Percentiles rank a stretch among this genome's conserved stretches.
These are phyloP conservation scores for Suillus luteus DNA, from an alignment of 768 basidiomycete genomes.

Conservation along the genomic window DNA sequence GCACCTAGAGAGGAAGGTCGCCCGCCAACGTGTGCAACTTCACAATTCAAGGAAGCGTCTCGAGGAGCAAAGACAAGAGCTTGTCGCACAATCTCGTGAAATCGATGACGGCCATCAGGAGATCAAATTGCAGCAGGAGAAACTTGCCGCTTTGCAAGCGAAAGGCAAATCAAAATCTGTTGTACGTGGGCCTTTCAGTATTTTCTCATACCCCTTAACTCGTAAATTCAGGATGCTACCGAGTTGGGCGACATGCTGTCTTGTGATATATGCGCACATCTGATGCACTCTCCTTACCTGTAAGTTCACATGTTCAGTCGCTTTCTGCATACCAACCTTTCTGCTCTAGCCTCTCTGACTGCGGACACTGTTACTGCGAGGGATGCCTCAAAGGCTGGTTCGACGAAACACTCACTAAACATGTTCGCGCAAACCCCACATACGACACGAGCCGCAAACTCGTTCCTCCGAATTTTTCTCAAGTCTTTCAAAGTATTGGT, in stretches of 20 bases:
- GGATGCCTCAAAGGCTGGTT: constrained; percentile 61
- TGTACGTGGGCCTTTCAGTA: neutral
- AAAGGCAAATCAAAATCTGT: too few relatives aligned
- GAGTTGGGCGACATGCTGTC: constrained; percentile 54
- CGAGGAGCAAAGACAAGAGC: constrained; percentile 17
- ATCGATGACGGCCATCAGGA: neutral
- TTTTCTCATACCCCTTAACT: neutral
- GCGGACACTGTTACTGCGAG: constrained; percentile 73
- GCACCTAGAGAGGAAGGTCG: neutral
- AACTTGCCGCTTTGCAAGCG: too few relatives aligned
- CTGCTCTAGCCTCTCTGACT: constrained; percentile 53
- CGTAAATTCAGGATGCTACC: constrained; percentile 37
- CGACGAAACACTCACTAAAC: constrained; percentile 47
- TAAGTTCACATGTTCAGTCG: constrained; percentile 34
- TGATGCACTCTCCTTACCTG: constrained; percentile 71
- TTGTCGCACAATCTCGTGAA: constrained; percentile 5
- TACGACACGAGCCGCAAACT: constrained; percentile 38
- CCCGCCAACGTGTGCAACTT: constrained; percentile 23
- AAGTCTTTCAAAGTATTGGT: constrained; percentile 18
- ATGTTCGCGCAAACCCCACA: constrained; percentile 48
- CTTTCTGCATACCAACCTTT: constrained; percentile 7
- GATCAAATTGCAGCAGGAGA: too few relatives aligned
- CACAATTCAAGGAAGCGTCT: constrained; percentile 15
- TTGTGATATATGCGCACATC: constrained; percentile 66
- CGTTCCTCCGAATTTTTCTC: constrained; percentile 20